Base-by-base conservation (phyloP, 352 stramenopile species). In the Globisporangium okanoganense region DNA sequence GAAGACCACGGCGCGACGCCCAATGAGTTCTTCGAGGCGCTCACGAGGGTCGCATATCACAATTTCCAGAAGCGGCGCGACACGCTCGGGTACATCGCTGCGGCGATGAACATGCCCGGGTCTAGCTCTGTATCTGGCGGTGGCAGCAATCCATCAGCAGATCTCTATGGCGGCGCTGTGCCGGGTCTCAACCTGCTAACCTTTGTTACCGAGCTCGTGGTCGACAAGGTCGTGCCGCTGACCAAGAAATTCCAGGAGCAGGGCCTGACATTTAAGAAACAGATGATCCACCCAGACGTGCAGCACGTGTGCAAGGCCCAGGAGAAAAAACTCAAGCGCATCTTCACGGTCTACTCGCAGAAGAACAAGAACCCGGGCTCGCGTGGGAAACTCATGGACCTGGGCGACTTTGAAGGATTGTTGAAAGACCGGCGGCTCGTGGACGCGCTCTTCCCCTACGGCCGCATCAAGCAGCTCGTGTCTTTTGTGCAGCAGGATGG, bases 241-340 rank as follows among this genome's bases (percentile, higher is more conserved):
- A 86, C 84, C 0, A 87, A 84, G 56, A 90, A 90, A 53, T 88
- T 87, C 61, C 82, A 92, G 51, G 78, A 90, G 54, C 82, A 92
- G 70, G 80, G 80, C 2, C 66, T 94, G 13, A 88, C 80, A 10
- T 94, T 94, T 61, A 94, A 94, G 66, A 90, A 91, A 40, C 82
- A 91, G 74, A 89, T 92, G 77, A 73, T 90, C 25, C 71, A 90
- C 43, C 79, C 80, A 0, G 84, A 94, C 40, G 80, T 94, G 3
- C 82, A 92, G 51, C 71, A 84, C 38, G 75, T 92, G 5, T 88
- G 83, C 65, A 90, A 90, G 40, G 58, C 76, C 6, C 80, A 90
- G 65, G 84, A 93, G 59, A 89, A 87, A 47, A 84, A 86, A 24
- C 70, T 94, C 20, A 90, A 94, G 61, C 82, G 82, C 6, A 66